A percentile compares a stretch with the other conserved stretches of the same genome.
phyloP scores from a whole-genome alignment of 2,329 filamentous ascomycete genomes.

The Plectosphaerella plurivora region DNA sequence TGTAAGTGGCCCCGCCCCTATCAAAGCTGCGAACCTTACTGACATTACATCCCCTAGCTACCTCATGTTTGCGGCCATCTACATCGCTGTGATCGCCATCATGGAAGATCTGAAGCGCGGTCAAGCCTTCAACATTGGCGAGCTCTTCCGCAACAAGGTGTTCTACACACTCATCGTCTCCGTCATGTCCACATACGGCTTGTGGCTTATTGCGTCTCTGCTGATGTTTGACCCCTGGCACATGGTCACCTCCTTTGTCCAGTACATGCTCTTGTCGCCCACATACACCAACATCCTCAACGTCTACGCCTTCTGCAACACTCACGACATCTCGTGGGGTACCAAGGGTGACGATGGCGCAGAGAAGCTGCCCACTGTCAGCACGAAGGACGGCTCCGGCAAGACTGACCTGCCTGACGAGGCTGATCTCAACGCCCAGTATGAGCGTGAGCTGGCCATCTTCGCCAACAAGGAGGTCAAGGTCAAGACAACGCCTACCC shows the following conservation, averaged over 20 bases:
- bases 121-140: slow-evolving; percentile 61
- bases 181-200: slow-evolving; percentile 83
- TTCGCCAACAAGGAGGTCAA: slow-evolving; percentile 73
- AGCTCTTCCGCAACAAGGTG: slow-evolving; percentile 79
- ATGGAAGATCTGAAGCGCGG: slow-evolving; percentile 60
- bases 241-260: slow-evolving; percentile 92
- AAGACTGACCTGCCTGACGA: slow-evolving; percentile 97
- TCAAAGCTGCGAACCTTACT: slow-evolving; percentile 10
- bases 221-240: slow-evolving; percentile 99
- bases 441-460: slow-evolving; percentile 74
- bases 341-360: slow-evolving; percentile 97
- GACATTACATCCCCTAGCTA: slow-evolving; percentile 49
- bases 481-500: slow-evolving; percentile 57
- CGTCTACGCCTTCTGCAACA: slow-evolving; percentile 98
- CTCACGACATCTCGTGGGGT: slow-evolving; percentile 95
- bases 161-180: slow-evolving; percentile 95
- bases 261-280: slow-evolving; percentile 92
- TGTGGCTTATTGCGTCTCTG: slow-evolving; percentile 88
- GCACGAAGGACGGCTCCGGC: slow-evolving; percentile 80
- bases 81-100: slow-evolving; percentile 86
- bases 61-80: slow-evolving; percentile 90
- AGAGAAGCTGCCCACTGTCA: slow-evolving; percentile 83
- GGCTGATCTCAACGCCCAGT: slow-evolving; percentile 90
- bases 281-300: slow-evolving; percentile 99
- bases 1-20: slow-evolving; percentile 45